Evolutionary conservation across 139 green algal genomes (phyloP), one percentile per base, ranked within the genome.

Genomic region (Chlamydomonas incerta): DNA sequence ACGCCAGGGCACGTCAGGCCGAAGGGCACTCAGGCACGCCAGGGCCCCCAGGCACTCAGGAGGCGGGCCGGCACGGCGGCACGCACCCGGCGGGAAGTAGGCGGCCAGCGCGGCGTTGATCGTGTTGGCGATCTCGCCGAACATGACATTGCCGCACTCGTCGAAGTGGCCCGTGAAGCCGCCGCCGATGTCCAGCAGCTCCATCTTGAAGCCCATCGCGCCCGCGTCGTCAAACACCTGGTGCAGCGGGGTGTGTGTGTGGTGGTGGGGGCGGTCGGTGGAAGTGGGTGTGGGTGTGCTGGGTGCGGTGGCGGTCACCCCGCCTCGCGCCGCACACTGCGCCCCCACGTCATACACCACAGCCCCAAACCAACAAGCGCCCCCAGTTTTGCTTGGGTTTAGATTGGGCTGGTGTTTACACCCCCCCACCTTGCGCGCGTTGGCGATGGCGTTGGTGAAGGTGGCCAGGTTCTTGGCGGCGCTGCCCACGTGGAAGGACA

Each of bases 401-500:
- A n/a, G n/a, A n/a, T n/a, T n/a, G n/a, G n/a, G n/a, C n/a, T n/a
- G n/a, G n/a, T n/a, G n/a, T n/a, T n/a, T n/a, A n/a, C 29, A 10
- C 8, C 33, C 58, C 21, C 69, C 5, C 65, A 85, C 79, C 81
- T 73, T 85, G 68, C 81, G 65, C 23, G 88, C 88, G 26, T 83
- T 91, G 28, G 80, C 80, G 73, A 98, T 97, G 14, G 94, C 97
- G 29, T 87, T 87, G 0, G 70, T 74, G 81, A 96, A 98, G 26
- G 97, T 92, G 28, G 71, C 76, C 15, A 95, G 90, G 91, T 98
- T 95, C 62, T 93, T 94, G 50, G 91, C 92, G 33, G 92, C 96
- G 58, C 83, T 95, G 82, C 97, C 97, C 17, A 99, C 97, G 90
- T 99, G 97, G 95, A 99, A 99, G 33, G 92, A 95, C 9, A 99